Evolutionary conservation across 495 filamentous ascomycete genomes (phyloP).

Genomic region (Aspergillus wentii): DNA sequence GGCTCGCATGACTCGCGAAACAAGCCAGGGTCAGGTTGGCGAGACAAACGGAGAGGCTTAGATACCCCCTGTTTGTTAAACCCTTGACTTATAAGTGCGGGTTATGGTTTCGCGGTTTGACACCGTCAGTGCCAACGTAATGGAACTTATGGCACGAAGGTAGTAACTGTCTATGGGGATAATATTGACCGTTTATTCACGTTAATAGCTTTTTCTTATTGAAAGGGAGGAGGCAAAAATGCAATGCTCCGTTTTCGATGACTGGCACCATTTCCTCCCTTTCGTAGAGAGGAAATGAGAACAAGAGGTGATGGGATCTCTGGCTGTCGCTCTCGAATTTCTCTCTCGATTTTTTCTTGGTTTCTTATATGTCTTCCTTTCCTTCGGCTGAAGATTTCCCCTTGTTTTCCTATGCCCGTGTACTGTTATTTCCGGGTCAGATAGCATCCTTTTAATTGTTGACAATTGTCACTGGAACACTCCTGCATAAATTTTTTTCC

Average conservation of each 20-base stretch:
- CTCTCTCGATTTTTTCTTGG: constrained; percentile 9
- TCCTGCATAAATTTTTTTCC: constrained; percentile 20
- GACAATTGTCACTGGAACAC: constrained; percentile 26
- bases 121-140: constrained; percentile 38
- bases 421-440: constrained; percentile 25
- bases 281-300: constrained; percentile 3
- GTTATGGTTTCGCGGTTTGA: constrained; percentile 24
- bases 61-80: constrained; percentile 25
- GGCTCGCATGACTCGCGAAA: constrained; percentile 69
- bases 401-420: constrained; percentile 13
- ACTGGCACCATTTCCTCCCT: constrained; percentile 7
- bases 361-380: constrained; percentile 17
- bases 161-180: constrained; percentile 39
- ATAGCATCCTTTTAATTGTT: constrained; percentile 37
- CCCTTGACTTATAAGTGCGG: constrained; percentile 18
- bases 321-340: constrained; percentile 10
- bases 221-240: constrained; percentile 19
- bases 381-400: constrained; percentile 19
- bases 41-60: constrained; percentile 47
- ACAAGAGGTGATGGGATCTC: constrained; percentile 10
- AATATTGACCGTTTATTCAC: constrained; percentile 47
- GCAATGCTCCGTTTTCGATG: constrained; percentile 19
- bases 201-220: constrained; percentile 40
- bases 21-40: constrained; percentile 41
- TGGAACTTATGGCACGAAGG: constrained; percentile 37